Evolutionary conservation across 148 eudicot genomes (phyloP).

Genomic region (Fagopyrum homotropicum): DNA sequence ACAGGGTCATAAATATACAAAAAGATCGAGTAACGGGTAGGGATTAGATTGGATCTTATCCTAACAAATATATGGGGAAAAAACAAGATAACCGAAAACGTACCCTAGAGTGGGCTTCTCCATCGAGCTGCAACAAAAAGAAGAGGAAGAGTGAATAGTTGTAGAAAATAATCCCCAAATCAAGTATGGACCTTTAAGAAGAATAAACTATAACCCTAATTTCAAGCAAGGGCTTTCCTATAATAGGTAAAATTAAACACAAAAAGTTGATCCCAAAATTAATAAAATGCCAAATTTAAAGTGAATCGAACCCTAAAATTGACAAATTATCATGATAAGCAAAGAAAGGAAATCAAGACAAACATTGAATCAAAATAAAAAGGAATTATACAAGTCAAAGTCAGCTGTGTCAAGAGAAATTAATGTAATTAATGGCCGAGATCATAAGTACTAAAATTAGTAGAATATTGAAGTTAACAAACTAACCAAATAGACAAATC

Average conservation of each 20-base stretch:
- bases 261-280: neutral
- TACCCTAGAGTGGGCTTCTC: constrained; percentile 97
- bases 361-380: neutral
- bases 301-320: no score
- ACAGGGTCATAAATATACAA: no score
- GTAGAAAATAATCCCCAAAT: neutral
- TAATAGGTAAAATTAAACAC: neutral
- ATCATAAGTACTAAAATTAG: no score
- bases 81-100: constrained; percentile 17
- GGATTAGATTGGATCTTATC: no score
- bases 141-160: constrained; percentile 2
- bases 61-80: neutral
- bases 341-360: no score
- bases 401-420: no score
- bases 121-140: constrained; percentile 73
- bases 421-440: no score
- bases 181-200: neutral
- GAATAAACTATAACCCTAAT: neutral
- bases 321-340: no score
- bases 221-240: neutral
- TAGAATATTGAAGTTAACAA: no score
- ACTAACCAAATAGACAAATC: no score
- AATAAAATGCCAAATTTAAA: neutral
- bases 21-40: no score
- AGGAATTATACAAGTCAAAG: no score